Evolutionary conservation across 1,284 basidiomycete genomes (phyloP), one percentile per base, ranked within the genome.

Genomic region (Testicularia cyperi): DNA sequence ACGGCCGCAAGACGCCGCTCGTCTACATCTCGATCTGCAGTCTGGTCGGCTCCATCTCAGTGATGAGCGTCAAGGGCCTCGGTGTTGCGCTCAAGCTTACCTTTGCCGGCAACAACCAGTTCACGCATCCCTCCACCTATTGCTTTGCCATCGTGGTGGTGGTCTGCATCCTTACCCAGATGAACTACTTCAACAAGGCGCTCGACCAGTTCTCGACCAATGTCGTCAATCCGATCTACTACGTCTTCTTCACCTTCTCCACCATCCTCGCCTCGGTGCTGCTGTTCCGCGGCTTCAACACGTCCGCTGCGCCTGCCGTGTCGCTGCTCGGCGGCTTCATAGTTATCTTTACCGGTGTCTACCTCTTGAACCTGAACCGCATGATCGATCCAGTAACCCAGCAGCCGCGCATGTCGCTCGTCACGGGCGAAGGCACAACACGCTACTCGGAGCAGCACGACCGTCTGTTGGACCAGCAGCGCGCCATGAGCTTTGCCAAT

Each of bases 151-250:
- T 90, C 40, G 84, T 90, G 24, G 88, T 92, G 4, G 83, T 83
- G 2, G 80, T 85, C 3, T 97, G 91, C 79, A 97, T 98, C 72
- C 75, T 95, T 40, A 84, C 95, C 2, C 92, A 96, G 79, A 92
- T 95, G 89, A 94, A 96, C 80, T 98, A 95, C 81, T 96, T 97
- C 80, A 98, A 97, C 82, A 96, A 96, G 77, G 95, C 94, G 0
- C 82, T 98, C 41, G 94, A 97, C 75, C 90, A 87, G 2, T 98
- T 97, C 78, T 92, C 90, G 5, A 97, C 94, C 32, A 98, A 97
- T 75, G 90, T 97, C 31, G 92, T 98, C 48, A 98, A 99, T 77
- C 94, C 95, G 0, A 88, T 95, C 81, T 98, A 98, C 80, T 97
- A 94, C 74, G 94, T 97, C 77, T 88, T 90, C 78, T 99, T 99